A percentile compares a stretch with the other conserved stretches of the same genome.
Evolutionary conservation across 2,329 filamentous ascomycete genomes (phyloP).

Genomic region (Trichoderma polysporum): DNA sequence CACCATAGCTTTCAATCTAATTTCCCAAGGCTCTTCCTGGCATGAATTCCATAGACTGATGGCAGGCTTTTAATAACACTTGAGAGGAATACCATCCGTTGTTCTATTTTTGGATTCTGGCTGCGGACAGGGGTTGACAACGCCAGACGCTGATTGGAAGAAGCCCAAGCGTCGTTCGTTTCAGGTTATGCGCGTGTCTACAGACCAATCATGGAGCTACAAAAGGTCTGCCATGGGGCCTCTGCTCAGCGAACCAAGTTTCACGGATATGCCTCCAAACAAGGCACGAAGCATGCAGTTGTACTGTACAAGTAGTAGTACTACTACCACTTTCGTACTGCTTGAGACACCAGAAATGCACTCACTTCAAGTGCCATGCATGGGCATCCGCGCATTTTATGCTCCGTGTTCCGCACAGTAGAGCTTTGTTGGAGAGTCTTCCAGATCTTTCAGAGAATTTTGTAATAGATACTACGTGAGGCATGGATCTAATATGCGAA

Average conservation of each 20-base stretch:
- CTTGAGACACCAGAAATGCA: neutral
- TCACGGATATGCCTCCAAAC: neutral
- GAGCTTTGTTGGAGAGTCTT: neutral
- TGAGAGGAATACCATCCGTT: neutral
- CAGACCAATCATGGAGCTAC: conserved; percentile 22
- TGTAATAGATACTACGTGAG: neutral
- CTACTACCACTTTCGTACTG: neutral
- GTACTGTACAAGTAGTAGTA: neutral
- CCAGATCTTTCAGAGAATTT: neutral
- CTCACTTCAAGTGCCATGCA: neutral
- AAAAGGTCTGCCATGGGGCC: neutral
- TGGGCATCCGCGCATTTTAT: neutral
- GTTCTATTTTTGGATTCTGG: conserved; percentile 26
- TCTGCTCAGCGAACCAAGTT: neutral
- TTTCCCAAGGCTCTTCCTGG: neutral
- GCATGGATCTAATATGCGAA: neutral
- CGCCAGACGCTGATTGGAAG: conserved; percentile 22
- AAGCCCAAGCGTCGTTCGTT: conserved; percentile 21
- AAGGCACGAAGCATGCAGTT: neutral
- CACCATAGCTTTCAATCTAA: neutral
- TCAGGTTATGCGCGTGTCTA: conserved; percentile 27
- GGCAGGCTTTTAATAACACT: neutral
- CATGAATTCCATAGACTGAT: neutral
- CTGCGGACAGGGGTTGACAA: neutral
- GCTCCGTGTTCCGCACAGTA: neutral